Conservation (phyloP, 1,284 basidiomycete species). For the Heterobasidion parviporum region DNA sequence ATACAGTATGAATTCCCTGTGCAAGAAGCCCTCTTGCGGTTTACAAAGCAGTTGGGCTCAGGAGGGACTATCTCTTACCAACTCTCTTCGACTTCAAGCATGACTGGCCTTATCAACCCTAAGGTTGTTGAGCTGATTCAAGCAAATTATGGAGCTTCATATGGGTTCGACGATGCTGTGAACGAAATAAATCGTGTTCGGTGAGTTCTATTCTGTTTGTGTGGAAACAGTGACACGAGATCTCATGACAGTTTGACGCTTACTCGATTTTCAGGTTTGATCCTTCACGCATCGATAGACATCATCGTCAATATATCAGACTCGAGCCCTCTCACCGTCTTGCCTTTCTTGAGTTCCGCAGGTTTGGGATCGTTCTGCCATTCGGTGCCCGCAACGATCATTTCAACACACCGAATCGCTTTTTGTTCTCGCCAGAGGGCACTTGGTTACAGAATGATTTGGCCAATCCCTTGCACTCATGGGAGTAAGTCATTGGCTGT, state of each 20-base stretch:
- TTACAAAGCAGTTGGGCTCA: background rate
- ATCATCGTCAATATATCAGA: slow-evolving; percentile 21
- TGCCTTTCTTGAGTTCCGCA: slow-evolving; percentile 27
- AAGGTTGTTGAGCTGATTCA: background rate
- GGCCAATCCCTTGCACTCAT: slow-evolving; percentile 26
- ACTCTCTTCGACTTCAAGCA: background rate
- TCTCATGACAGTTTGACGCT: no score
- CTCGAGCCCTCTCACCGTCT: slow-evolving; percentile 30
- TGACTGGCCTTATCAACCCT: background rate
- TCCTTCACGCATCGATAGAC: slow-evolving; percentile 23
- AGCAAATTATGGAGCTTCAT: background rate
- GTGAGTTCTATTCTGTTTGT: background rate
- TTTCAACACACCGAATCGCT: slow-evolving; percentile 27
- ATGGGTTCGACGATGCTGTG: background rate
- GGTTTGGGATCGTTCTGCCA: slow-evolving; percentile 32
- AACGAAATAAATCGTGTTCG: slow-evolving; percentile 2
- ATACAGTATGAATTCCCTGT: background rate
- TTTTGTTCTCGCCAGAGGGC: slow-evolving; percentile 24
- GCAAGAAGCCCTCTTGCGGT: background rate
- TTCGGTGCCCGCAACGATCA: slow-evolving; percentile 27
- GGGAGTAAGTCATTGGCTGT: slow-evolving; percentile 27
- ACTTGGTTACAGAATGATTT: slow-evolving; percentile 21
- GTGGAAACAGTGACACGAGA: background rate
- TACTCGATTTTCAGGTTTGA: no score
- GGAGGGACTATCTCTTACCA: background rate